These are phyloP conservation scores for Juglanconis sp. DNA, from an alignment of 2,329 filamentous ascomycete species.

Conservation along the genomic window DNA sequence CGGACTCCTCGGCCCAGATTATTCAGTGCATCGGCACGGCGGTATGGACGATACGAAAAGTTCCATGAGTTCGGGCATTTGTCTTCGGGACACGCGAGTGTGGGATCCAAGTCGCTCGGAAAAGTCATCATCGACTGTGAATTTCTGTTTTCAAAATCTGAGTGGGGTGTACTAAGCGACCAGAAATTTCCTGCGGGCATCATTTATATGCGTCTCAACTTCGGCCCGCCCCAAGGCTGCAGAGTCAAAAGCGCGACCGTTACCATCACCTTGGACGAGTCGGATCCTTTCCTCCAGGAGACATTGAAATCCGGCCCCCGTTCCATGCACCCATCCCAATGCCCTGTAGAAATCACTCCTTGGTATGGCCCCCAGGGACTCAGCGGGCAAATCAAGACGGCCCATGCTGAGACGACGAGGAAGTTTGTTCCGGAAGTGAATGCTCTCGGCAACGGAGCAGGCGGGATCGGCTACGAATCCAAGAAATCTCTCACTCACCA, in stretches of 20 bases:
- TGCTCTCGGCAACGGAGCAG: slow-evolving; percentile 19
- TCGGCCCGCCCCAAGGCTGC: slow-evolving; percentile 24
- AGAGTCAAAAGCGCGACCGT: slow-evolving; percentile 24
- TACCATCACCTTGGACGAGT: slow-evolving; percentile 25
- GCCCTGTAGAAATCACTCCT: slow-evolving; percentile 23
- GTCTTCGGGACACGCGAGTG: slow-evolving; percentile 2
- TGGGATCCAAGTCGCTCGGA: slow-evolving; percentile 17
- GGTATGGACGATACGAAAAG: slow-evolving; percentile 12
- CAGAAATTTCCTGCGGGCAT: slow-evolving; percentile 23
- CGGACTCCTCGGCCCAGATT: background rate
- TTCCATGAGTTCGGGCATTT: slow-evolving; percentile 9
- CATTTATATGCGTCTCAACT: slow-evolving; percentile 27
- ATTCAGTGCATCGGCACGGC: background rate
- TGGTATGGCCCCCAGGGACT: slow-evolving; percentile 24
- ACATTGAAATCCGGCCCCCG: background rate
- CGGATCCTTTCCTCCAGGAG: slow-evolving; percentile 20
- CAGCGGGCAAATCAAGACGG: slow-evolving; percentile 19
- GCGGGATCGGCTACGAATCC: slow-evolving; percentile 23
- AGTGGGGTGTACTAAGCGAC: slow-evolving; percentile 25
- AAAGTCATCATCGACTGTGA: slow-evolving; percentile 26
- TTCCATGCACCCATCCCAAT: background rate
- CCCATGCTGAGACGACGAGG: slow-evolving; percentile 12
- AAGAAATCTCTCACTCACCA: slow-evolving; percentile 18
- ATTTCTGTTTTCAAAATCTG: slow-evolving; percentile 27
- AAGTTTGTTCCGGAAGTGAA: slow-evolving; percentile 20